A percentile compares a stretch with the other conserved stretches of the same genome.
Evolutionary conservation across 2,329 filamentous ascomycete genomes (phyloP).

Genomic region (Fusarium musae): DNA sequence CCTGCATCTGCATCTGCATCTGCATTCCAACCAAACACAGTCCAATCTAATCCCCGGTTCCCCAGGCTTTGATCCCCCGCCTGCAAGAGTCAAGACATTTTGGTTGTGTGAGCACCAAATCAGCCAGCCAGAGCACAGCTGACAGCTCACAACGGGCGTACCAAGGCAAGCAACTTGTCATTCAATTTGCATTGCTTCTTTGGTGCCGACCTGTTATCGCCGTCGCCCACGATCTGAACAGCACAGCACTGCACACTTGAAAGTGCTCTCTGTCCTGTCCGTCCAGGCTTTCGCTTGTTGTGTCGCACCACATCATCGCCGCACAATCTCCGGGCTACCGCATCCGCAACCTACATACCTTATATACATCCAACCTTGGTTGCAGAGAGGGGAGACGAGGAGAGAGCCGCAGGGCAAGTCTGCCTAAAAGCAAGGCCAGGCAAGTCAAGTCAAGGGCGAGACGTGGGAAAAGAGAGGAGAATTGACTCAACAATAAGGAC

Average conservation of each 20-base stretch:
- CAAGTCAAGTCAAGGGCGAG: not conserved
- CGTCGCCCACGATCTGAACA: constrained; percentile 19
- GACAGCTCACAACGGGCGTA: constrained; percentile 38
- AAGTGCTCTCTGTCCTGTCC: not conserved
- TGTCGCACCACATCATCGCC: constrained; percentile 17
- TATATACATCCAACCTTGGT: not conserved
- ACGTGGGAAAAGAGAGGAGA: not conserved
- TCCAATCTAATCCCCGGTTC: constrained; percentile 40
- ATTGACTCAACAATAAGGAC: constrained; percentile 31
- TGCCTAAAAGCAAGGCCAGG: not conserved
- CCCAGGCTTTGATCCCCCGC: constrained; percentile 36
- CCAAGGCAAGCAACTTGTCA: constrained; percentile 22
- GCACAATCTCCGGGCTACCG: constrained; percentile 16
- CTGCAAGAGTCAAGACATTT: constrained; percentile 28
- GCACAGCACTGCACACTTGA: not conserved
- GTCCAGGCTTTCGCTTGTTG: not conserved
- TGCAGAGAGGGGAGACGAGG: not conserved
- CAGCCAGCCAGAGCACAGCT: constrained; percentile 30
- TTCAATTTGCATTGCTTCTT: not conserved
- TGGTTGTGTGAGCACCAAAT: constrained; percentile 15
- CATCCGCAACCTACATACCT: not conserved
- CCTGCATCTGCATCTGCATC: not conserved
- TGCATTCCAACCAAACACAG: constrained; percentile 29
- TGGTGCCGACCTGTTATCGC: constrained; percentile 29
- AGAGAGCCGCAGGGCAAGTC: not conserved